A percentile compares a stretch with the other conserved stretches of the same genome.
Evolutionary conservation across 2,329 filamentous ascomycete species (phyloP).

Genomic region (Colletotrichum navitas): DNA sequence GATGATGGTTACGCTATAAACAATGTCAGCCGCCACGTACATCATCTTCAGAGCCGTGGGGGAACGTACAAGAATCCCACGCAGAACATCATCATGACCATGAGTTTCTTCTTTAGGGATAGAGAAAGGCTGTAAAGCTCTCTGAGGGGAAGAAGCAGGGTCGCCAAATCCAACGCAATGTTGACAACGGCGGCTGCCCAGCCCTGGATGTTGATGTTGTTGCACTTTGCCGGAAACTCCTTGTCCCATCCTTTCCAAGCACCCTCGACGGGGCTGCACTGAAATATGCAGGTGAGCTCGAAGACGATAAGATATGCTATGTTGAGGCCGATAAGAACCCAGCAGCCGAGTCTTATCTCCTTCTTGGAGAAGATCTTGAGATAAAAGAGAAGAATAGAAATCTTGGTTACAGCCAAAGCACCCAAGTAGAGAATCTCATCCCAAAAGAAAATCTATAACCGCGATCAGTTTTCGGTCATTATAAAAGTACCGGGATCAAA

Average conservation of each 20-base stretch:
- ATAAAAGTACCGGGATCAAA: accelerated
- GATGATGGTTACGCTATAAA: constrained; percentile 50
- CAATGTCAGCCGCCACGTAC: background rate
- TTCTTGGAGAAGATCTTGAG: constrained; percentile 50
- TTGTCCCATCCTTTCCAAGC: constrained; percentile 47
- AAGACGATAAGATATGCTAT: constrained; percentile 46
- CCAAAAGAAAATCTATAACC: constrained; percentile 47
- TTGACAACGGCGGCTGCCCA: constrained; percentile 48
- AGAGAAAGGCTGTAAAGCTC: constrained; percentile 55
- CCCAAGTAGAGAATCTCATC: constrained; percentile 50
- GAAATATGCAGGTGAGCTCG: constrained; percentile 48
- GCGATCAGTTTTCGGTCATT: background rate
- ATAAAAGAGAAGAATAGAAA: constrained; percentile 51
- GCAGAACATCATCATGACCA: constrained; percentile 59
- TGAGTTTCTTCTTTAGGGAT: constrained; percentile 57
- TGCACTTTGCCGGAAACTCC: constrained; percentile 44
- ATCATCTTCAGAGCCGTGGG: background rate
- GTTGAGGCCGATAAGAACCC: constrained; percentile 45
- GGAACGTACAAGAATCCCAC: constrained; percentile 53
- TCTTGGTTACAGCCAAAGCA: constrained; percentile 48
- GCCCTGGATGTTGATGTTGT: constrained; percentile 50
- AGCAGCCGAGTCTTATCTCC: constrained; percentile 47
- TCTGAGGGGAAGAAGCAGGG: constrained; percentile 54
- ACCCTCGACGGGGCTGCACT: constrained; percentile 31
- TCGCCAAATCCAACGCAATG: constrained; percentile 52